These are phyloP conservation scores for Exserohilum rostratum DNA, from an alignment of 2,329 filamentous ascomycete genomes.

Conservation along the genomic window DNA sequence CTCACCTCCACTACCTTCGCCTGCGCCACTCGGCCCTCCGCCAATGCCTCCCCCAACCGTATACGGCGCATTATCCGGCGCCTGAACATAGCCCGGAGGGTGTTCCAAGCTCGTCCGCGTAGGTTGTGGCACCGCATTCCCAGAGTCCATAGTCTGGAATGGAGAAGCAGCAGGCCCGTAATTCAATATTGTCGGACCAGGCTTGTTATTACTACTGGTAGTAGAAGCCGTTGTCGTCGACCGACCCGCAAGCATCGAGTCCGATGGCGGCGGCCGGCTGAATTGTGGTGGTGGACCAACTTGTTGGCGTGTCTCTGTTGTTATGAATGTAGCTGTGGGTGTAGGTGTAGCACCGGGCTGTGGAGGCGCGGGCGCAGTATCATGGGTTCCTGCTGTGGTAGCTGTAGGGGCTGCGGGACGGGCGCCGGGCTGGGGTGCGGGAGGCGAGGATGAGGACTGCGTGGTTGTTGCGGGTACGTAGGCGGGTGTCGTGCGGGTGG, in stretches of 20 bases:
- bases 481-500: slow-evolving; percentile 43
- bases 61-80: slow-evolving; percentile 47
- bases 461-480: slow-evolving; percentile 41
- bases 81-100: slow-evolving; percentile 57
- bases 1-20: slow-evolving; percentile 41
- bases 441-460: slow-evolving; percentile 31
- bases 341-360: slow-evolving; percentile 46
- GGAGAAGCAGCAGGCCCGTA: slow-evolving; percentile 43
- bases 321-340: slow-evolving; percentile 34
- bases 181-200: slow-evolving; percentile 48
- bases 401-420: slow-evolving; percentile 34
- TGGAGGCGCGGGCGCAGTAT: slow-evolving; percentile 38
- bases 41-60: slow-evolving; percentile 50
- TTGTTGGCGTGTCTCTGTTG: slow-evolving; percentile 38
- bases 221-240: slow-evolving; percentile 43
- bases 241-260: slow-evolving; percentile 48
- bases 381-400: slow-evolving; percentile 11
- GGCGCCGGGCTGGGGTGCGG: slow-evolving; percentile 51
- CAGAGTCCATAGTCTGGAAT: slow-evolving; percentile 30
- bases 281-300: slow-evolving; percentile 47
- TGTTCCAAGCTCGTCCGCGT: slow-evolving; percentile 44
- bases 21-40: slow-evolving; percentile 27
- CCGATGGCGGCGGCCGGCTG: slow-evolving; percentile 46
- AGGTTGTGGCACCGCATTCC: slow-evolving; percentile 20
- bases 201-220: slow-evolving; percentile 30